These are phyloP conservation scores for Boletus mariae DNA, from an alignment of 1,284 basidiomycete genomes.

Conservation along the genomic window DNA sequence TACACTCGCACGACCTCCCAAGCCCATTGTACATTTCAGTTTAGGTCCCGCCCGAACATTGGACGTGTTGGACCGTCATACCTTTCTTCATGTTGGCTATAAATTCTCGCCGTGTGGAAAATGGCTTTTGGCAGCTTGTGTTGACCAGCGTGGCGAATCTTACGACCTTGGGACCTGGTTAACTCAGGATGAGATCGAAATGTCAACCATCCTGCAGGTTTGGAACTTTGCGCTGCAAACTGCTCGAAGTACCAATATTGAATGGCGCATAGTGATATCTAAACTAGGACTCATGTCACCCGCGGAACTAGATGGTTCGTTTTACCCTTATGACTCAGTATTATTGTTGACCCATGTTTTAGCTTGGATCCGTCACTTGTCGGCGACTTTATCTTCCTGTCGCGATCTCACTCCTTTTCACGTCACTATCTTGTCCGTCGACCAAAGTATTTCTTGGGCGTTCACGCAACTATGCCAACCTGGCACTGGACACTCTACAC, in stretches of 20 bases:
- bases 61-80: slow-evolving; percentile 67
- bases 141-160: slow-evolving; percentile 75
- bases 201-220: slow-evolving; percentile 49
- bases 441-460: slow-evolving; percentile 53
- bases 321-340: background rate
- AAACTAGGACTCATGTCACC: slow-evolving; percentile 58
- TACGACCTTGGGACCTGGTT: slow-evolving; percentile 66
- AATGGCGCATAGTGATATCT: slow-evolving; percentile 75
- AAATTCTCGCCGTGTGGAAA: slow-evolving; percentile 56
- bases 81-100: slow-evolving; percentile 75
- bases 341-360: slow-evolving; percentile 9
- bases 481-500: slow-evolving; percentile 18
- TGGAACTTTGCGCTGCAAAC: slow-evolving; percentile 65
- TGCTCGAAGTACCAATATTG: slow-evolving; percentile 61
- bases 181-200: slow-evolving; percentile 43
- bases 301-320: slow-evolving; percentile 65
- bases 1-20: slow-evolving; percentile 51
- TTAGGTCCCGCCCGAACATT: slow-evolving; percentile 47
- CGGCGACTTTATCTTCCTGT: slow-evolving; percentile 33
- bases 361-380: slow-evolving; percentile 66
- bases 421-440: slow-evolving; percentile 53
- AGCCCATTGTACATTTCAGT: slow-evolving; percentile 43
- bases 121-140: slow-evolving; percentile 71
- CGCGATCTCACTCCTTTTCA: slow-evolving; percentile 45
- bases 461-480: slow-evolving; percentile 34